Conservation (phyloP, 805 yeast genomes). For the Ogataea paraovalis region DNA sequence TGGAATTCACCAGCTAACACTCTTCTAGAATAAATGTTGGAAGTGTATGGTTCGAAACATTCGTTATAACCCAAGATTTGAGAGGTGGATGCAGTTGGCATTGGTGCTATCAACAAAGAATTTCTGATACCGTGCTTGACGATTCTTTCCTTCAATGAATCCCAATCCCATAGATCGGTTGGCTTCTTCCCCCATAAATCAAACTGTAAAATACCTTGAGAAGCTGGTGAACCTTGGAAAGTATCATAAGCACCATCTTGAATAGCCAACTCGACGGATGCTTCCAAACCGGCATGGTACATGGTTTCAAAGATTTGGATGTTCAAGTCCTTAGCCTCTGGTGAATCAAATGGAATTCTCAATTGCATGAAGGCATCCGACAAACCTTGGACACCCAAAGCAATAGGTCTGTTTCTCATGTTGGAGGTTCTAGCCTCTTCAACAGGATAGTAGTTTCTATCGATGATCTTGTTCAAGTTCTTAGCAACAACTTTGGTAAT, state of each 20-base stretch:
- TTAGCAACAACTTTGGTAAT: constrained; percentile 51
- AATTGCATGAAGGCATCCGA: constrained; percentile 56
- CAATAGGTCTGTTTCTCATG: constrained; percentile 58
- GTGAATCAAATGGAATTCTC: constrained; percentile 55
- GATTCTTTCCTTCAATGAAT: constrained; percentile 44
- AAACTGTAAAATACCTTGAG: constrained; percentile 52
- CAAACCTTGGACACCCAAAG: constrained; percentile 61
- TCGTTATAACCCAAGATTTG: constrained; percentile 60
- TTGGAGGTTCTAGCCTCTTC: constrained; percentile 50
- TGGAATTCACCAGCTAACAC: constrained; percentile 63
- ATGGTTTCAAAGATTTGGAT: constrained; percentile 60
- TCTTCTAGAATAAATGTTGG: constrained; percentile 59
- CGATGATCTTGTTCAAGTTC: constrained; percentile 54
- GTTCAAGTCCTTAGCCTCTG: constrained; percentile 52
- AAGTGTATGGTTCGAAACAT: constrained; percentile 61
- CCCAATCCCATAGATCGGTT: constrained; percentile 57
- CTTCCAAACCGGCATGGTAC: constrained; percentile 56
- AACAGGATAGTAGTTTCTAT: constrained; percentile 54
- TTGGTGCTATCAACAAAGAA: constrained; percentile 58
- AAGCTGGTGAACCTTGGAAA: constrained; percentile 56
- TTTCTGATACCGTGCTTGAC: constrained; percentile 51
- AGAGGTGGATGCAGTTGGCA: constrained; percentile 67
- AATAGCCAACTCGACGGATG: constrained; percentile 50
- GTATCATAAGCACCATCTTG: constrained; percentile 48
- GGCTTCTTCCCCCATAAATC: constrained; percentile 60